Percentiles rank a stretch among this genome's conserved stretches.
Conservation (phyloP, 148 eudicot genomes). For the Arbutus unedo region DNA sequence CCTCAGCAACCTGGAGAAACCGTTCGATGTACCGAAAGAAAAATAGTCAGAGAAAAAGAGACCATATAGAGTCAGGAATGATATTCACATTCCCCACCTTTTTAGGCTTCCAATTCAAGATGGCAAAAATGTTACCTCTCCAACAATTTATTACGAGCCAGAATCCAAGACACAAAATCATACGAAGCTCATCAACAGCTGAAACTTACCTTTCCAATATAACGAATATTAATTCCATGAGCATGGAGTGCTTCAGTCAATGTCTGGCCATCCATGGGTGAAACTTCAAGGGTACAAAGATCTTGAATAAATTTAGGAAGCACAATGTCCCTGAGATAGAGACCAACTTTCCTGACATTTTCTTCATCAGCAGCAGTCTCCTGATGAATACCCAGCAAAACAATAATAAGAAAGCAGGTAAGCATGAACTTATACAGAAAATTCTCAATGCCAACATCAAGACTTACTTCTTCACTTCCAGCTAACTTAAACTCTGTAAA, state of each 20-base stretch:
- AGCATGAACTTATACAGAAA: not conserved
- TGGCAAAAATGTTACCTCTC: not conserved
- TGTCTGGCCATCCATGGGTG: slow-evolving; percentile 99
- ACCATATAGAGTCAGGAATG: not conserved
- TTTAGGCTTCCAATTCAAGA: slow-evolving; percentile 7
- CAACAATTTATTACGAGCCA: not conserved
- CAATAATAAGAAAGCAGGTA: not conserved
- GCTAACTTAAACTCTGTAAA: slow-evolving; percentile 89
- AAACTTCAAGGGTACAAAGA: slow-evolving; percentile 92
- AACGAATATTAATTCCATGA: slow-evolving; percentile 94
- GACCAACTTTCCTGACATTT: slow-evolving; percentile 73
- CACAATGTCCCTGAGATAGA: slow-evolving; percentile 62
- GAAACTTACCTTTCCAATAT: slow-evolving; percentile 77
- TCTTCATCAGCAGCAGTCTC: slow-evolving; percentile 87
- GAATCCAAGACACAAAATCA: not conserved
- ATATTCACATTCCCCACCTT: not conserved
- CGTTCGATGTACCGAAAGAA: not conserved
- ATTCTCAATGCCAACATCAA: not conserved
- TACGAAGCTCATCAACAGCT: not conserved
- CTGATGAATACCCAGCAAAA: slow-evolving; percentile 38
- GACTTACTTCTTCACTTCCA: slow-evolving; percentile 69
- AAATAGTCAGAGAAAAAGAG: slow-evolving; percentile 16
- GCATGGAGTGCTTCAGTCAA: slow-evolving; percentile 97
- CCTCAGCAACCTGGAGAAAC: slow-evolving; percentile 74
- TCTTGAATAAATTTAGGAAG: slow-evolving; percentile 80